These are phyloP conservation scores for Ustilago sp. DNA, from an alignment of 1,284 basidiomycete species.

Conservation along the genomic window DNA sequence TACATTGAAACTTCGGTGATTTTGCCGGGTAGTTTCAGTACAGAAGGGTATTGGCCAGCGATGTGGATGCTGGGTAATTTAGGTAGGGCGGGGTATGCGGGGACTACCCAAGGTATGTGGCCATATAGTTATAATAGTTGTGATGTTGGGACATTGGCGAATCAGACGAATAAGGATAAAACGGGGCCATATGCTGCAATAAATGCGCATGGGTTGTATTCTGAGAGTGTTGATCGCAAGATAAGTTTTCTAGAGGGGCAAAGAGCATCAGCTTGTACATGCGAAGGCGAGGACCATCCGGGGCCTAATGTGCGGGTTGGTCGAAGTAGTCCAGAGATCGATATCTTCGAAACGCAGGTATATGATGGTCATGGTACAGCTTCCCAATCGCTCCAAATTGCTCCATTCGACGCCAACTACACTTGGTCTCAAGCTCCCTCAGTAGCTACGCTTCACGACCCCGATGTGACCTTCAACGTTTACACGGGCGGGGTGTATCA, in stretches of 20 bases:
- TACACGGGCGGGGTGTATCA: conserved; percentile 65
- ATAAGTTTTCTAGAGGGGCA: conserved; percentile 49
- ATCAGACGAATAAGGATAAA: conserved; percentile 52
- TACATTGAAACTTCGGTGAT: conserved; percentile 51
- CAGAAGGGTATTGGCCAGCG: conserved; percentile 72
- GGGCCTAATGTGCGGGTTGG: conserved; percentile 50
- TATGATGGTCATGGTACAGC: conserved; percentile 28
- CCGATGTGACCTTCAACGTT: conserved; percentile 43
- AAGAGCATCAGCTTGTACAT: conserved; percentile 55
- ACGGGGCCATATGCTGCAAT: conserved; percentile 41
- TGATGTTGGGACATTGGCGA: conserved; percentile 58
- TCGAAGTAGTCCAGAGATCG: conserved; percentile 66
- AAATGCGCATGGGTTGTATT: conserved; percentile 27
- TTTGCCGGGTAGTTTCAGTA: conserved; percentile 50
- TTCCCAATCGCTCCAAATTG: conserved; percentile 66
- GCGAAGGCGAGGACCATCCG: conserved; percentile 53
- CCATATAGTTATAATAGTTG: conserved; percentile 69
- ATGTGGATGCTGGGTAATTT: conserved; percentile 62
- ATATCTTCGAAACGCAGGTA: conserved; percentile 70
- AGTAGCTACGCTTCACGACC: conserved; percentile 17
- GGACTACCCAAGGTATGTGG: conserved; percentile 64
- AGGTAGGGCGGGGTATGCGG: conserved; percentile 61
- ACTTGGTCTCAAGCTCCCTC: conserved; percentile 42
- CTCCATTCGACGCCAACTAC: conserved; percentile 66
- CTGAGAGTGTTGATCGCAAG: conserved; percentile 11